These are phyloP conservation scores for Sideroxylon spinosum DNA, from an alignment of 179 eudicot genomes.

Conservation along the genomic window DNA sequence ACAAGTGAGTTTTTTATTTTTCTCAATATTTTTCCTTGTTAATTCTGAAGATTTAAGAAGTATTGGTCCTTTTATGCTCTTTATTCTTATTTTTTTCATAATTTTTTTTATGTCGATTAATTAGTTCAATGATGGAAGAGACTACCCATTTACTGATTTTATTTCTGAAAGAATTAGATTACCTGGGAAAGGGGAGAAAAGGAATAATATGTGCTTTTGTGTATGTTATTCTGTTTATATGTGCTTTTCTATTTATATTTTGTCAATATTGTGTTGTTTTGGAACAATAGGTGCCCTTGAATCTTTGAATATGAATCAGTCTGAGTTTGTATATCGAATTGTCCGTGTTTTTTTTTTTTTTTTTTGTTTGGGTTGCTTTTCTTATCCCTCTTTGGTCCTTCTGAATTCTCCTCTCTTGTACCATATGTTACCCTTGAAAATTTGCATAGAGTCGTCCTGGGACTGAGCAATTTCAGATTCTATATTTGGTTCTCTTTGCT, in stretches of 20 bases:
- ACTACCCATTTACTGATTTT: conserved; percentile 18
- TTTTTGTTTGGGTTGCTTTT: neutral
- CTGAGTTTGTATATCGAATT: conserved; percentile 16
- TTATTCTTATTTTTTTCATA: neutral
- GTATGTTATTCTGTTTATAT: conserved; percentile 9
- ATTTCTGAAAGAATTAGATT: conserved; percentile 6
- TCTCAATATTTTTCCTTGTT: neutral
- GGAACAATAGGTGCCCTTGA: conserved; percentile 21
- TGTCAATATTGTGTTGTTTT: conserved; percentile 20
- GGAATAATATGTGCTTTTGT: conserved; percentile 29
- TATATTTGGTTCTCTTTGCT: conserved; percentile 12
- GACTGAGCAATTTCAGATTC: conserved; percentile 12
- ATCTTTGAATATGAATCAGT: conserved; percentile 24
- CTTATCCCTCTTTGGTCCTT: neutral
- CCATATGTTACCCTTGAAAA: neutral
- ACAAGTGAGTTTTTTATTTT: conserved; percentile 68
- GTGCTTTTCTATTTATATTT: conserved; percentile 4
- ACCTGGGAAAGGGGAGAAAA: conserved; percentile 22
- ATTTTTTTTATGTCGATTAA: conserved; percentile 5
- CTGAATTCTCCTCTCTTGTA: conserved; percentile 8
- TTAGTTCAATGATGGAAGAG: conserved; percentile 22
- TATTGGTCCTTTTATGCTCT: neutral
- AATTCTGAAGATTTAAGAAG: conserved; percentile 12
- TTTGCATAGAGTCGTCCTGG: neutral
- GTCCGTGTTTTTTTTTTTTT: neutral